Base-by-base conservation (phyloP, 2,329 filamentous ascomycete species). In the Alternaria sp. region DNA sequence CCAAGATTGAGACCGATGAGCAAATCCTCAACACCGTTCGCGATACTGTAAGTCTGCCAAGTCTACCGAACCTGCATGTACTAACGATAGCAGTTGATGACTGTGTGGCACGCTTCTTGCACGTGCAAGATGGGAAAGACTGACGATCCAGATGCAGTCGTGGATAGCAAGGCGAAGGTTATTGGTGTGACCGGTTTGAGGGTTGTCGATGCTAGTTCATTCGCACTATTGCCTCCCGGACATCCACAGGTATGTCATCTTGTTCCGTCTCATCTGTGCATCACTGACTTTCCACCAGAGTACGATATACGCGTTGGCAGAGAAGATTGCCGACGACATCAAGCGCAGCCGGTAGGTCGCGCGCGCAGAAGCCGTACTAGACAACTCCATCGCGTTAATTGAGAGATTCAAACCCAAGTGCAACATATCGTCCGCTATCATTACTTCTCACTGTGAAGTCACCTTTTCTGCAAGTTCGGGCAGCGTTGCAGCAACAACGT, bases 401-500 rank as follows among this genome's bases (percentile, higher is more conserved):
- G 32, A 36, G 32, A 36, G 32, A 36, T 36, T 36, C 32, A 36
- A 9, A n/a, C 32, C 7, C 13, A 13, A 25, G 4, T 11, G 45
- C 13, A 10, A 47, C 12, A 15, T 21, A 10, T 15, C 0, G 10
- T 21, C n/a, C 6, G 9, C 11, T 21, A 4, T 21, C 7, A 6
- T n/a, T 51, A 17, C 25, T 21, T 32, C 11, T 50, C 2, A 51
- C 13, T 5, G 28, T n/a, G 8, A 32, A 19, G 23, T n/a, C 21
- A 54, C 30, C 11, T 26, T 43, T 10, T 54, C 51, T 1, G 85
- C 86, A 83, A 88, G 84, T 12, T 82, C 82, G 1, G 79, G 74
- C 47, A 88, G 70, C 0, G 73, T 79, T 36, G 83, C 81, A 7
- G 82, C 82, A 61, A 83, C 79, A 26, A 87, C 83, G 54, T 87